Base-by-base conservation (phyloP, 371 early-diverging fungal genomes). In the Mortierella sp. region DNA sequence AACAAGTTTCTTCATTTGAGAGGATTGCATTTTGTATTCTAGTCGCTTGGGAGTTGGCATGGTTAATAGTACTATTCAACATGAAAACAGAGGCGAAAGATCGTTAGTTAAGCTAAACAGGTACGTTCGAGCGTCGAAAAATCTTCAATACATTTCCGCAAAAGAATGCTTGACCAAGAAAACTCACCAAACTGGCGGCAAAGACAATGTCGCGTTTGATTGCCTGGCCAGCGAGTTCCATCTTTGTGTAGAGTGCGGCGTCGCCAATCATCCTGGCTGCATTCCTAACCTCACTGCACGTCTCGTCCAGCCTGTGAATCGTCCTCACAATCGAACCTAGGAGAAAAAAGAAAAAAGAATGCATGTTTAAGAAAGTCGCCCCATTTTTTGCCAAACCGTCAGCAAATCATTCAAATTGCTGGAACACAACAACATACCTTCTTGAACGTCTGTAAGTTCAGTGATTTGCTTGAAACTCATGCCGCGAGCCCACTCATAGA, bases 121-220 rank as follows among this genome's bases (percentile, higher is more conserved):
- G 43, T 40, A 6, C 43, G 4, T 40, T 40, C 6, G 43, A 6
- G 43, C 43, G 43, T 40, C 6, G 43, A 40, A 40, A 40, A 4
- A 40, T 11, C 48, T 1, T 46, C 9, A 8, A 10, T 9, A 46
- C 11, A 46, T 13, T 8, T 46, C 9, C 1, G 13, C 48, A 46
- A 46, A 1, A 9, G 8, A 46, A 46, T 46, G 48, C 13, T 5
- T 54, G 19, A 51, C 8, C 31, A 44, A 44, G 19, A 9, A 55
- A 26, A 70, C 91, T 88, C 91, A 93, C 93, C 88, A 99, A 92
- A 74, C 96, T 96, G 28, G 97, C 96, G 0, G 99, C 98, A 96
- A 99, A 99, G 28, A 99, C 98, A 90, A 99, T 99, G 88, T 99
- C 99, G 77, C 99, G 94, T 81, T 98, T 96, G 82, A 99, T 99